These are phyloP conservation scores for Tardiomyces digboiensis DNA, from an alignment of 1,139 yeast genomes.

Conservation along the genomic window DNA sequence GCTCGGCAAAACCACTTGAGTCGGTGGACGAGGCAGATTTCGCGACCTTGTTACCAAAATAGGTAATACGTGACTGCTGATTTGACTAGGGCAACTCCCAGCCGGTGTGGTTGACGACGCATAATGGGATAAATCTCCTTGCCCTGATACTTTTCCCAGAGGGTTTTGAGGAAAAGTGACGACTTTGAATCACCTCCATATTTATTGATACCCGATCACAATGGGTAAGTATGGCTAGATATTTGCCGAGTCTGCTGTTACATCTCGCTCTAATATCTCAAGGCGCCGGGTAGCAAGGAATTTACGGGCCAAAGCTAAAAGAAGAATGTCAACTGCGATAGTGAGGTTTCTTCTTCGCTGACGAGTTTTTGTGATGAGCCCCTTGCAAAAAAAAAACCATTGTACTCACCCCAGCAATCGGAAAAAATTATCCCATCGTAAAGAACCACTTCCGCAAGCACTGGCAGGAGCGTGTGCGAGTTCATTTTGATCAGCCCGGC, in stretches of 20 bases:
- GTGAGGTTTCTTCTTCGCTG: no score
- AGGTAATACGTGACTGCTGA: background rate
- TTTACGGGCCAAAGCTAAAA: no score
- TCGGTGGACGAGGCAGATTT: background rate
- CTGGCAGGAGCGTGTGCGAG: constrained; percentile 99
- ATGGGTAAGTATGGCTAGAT: background rate
- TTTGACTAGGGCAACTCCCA: background rate
- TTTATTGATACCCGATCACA: background rate
- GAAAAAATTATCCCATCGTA: constrained; percentile 69
- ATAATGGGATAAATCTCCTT: no score
- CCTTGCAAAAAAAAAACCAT: background rate
- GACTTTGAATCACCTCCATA: background rate
- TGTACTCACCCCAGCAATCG: constrained; percentile 47
- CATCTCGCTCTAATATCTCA: no score
- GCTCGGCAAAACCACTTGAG: background rate
- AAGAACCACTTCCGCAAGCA: constrained; percentile 86
- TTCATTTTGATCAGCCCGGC: constrained; percentile 99
- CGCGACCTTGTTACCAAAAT: background rate
- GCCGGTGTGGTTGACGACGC: background rate
- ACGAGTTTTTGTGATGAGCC: no score
- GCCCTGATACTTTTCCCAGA: no score
- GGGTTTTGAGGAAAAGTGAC: background rate
- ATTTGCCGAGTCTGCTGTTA: no score
- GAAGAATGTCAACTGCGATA: no score
- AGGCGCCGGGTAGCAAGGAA: no score